Percentiles rank a stretch among this genome's conserved stretches.
Conservation (phyloP, 768 basidiomycete species). For the Panus rudis region DNA sequence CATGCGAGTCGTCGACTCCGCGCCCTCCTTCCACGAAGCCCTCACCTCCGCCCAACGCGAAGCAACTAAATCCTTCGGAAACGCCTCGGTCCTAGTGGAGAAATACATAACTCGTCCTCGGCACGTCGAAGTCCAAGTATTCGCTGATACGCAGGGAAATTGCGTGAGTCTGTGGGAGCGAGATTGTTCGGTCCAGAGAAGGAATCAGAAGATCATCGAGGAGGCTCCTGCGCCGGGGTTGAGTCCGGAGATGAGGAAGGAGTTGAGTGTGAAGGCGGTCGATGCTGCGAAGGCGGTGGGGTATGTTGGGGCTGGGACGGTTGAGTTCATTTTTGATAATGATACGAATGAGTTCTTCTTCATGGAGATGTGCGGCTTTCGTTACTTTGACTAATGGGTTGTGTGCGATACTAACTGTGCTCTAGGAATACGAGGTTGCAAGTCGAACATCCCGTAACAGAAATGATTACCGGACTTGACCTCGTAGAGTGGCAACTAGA, state of each 20-base stretch:
- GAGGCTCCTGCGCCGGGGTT: constrained; percentile 93
- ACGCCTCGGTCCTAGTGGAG: constrained; percentile 82
- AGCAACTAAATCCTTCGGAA: constrained; percentile 81
- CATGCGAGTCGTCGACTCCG: constrained; percentile 73
- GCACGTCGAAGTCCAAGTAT: constrained; percentile 93
- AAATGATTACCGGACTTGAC: constrained; percentile 92
- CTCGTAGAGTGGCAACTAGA: constrained; percentile 95
- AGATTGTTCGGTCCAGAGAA: constrained; percentile 85
- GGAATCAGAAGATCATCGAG: constrained; percentile 95
- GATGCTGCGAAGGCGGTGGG: constrained; percentile 90
- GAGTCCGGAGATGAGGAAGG: constrained; percentile 67
- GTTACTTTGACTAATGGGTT: neutral
- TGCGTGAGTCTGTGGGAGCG: constrained; percentile 95
- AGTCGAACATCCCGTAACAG: constrained; percentile 90
- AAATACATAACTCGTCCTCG: constrained; percentile 82
- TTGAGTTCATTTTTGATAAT: constrained; percentile 97
- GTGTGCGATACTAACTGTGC: neutral
- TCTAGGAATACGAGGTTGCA: constrained; percentile 77
- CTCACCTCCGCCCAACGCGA: constrained; percentile 86
- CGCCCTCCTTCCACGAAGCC: constrained; percentile 71
- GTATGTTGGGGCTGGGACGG: constrained; percentile 88
- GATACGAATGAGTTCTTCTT: constrained; percentile 84
- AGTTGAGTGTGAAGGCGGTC: constrained; percentile 80
- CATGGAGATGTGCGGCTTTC: constrained; percentile 80
- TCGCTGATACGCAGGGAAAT: constrained; percentile 75